phyloP scores from a whole-genome alignment of 352 stramenopile genomes.

The Phytophthora fragariae region DNA sequence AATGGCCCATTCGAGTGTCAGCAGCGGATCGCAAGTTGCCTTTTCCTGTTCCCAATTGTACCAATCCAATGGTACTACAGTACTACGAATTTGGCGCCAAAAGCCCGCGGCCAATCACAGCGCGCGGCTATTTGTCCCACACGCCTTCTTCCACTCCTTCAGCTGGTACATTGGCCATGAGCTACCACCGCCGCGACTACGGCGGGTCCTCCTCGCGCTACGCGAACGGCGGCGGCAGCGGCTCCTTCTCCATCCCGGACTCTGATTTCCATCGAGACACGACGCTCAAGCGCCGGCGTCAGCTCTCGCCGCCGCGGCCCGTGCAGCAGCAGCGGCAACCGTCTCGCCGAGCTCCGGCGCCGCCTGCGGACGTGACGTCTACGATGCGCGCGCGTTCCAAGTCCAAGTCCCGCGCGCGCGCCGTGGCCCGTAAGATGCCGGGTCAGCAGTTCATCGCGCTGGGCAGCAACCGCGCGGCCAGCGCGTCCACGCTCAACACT shows the following conservation, averaged over 20 bases:
- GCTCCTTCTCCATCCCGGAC: conserved; percentile 62
- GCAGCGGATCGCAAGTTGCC: background rate
- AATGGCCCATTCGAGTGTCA: conserved; percentile 4
- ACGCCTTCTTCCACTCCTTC: background rate
- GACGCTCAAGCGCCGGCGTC: conserved; percentile 62
- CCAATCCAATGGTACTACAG: background rate
- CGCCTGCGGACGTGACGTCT: conserved; percentile 23
- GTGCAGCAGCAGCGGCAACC: background rate
- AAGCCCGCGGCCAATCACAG: background rate
- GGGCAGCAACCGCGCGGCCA: conserved; percentile 37
- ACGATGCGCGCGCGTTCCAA: conserved; percentile 62
- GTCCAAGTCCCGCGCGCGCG: conserved; percentile 60
- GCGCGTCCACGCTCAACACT: conserved; percentile 37
- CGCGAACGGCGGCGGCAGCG: conserved; percentile 7
- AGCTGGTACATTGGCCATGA: conserved; percentile 17
- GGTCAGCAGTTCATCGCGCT: conserved; percentile 62
- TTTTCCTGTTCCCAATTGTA: background rate
- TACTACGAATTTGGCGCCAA: background rate
- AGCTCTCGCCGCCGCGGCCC: conserved; percentile 18
- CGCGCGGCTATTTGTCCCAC: background rate
- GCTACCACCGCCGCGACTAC: conserved; percentile 24
- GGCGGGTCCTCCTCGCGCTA: conserved; percentile 35
- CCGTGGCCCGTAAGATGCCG: conserved; percentile 30
- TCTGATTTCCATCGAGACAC: conserved; percentile 64
- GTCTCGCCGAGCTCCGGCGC: conserved; percentile 5